Base-by-base conservation (phyloP, 805 yeast species). In the Candida ulmi region DNA sequence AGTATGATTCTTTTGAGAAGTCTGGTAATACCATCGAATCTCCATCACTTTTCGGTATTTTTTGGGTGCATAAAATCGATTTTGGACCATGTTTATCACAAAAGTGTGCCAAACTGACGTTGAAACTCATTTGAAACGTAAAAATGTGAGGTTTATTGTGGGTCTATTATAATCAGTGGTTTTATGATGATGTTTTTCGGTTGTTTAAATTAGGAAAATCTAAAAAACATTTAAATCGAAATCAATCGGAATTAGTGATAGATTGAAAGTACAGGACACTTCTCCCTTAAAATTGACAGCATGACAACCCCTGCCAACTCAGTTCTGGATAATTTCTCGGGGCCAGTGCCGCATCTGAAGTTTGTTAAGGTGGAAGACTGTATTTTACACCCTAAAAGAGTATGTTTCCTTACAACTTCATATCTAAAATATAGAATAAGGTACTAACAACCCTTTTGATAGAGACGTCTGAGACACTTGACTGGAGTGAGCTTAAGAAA, bases 11-110 rank as follows among this genome's bases (percentile, higher is more conserved):
- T 47, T 69, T 66, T 30, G 68, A 69, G 53, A 63, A 66, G 25
- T 60, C 57, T 36, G 72, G 65, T 26, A 72, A 56, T 9, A 62
- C 39, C 31, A 62, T 46, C 30, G 54, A 53, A 19, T 55, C 46
- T 7, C 51, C 37, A n/a, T 46, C 38, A 11, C 46, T 51, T 2
- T 41, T 44, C 2, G 55, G 39, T 3, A 58, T 52, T 19, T 56
- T 47, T 48, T 80, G 86, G 0, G 88, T 80, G 46, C 85, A 81
- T 54, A 80, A 59, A 2, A 83, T 65, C 30, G 78, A 72, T 11
- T 79, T 66, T 0, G 91, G 90, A 0, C 91, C 91, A 54, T 83
- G 90, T 17, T 77, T 71, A 58, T 83, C 91, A 57, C 91, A 83
- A 57, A 83, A 83, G 54, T 83, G 91, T 0, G 87, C 81, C 35